Conservation (phyloP, 805 yeast species). For the Candida xyloterini region DNA sequence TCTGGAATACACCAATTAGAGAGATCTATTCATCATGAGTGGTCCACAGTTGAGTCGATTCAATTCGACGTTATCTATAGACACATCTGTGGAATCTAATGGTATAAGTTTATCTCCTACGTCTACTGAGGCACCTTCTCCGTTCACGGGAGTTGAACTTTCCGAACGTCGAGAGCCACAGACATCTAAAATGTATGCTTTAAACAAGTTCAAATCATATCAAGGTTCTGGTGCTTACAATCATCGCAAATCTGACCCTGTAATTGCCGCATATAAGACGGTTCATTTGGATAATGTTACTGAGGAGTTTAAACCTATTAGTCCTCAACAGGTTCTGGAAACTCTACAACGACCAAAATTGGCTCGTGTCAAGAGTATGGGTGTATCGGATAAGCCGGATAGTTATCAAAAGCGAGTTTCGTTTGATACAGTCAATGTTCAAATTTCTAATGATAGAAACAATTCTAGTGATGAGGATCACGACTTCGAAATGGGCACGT, state of each 20-base stretch:
- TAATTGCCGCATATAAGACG: conserved; percentile 23
- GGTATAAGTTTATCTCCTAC: conserved; percentile 12
- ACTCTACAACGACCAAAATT: conserved; percentile 1
- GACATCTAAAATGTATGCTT: conserved; percentile 11
- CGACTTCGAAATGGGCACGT: conserved; percentile 21
- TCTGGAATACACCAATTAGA: background rate
- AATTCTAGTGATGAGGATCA: conserved; percentile 19
- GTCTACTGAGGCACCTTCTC: conserved; percentile 9
- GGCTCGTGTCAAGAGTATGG: conserved; percentile 1
- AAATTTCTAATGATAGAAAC: conserved; percentile 27
- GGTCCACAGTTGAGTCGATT: background rate
- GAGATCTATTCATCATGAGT: background rate
- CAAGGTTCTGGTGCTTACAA: conserved; percentile 21
- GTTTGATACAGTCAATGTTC: conserved; percentile 51
- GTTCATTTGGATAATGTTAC: conserved; percentile 21
- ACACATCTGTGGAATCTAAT: conserved; percentile 3
- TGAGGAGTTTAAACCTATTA: conserved; percentile 22
- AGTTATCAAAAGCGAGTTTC: conserved; percentile 38
- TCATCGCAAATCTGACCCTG: conserved; percentile 1
- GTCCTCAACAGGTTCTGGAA: conserved; percentile 19
- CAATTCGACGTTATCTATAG: conserved; percentile 7
- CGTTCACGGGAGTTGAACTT: conserved; percentile 3
- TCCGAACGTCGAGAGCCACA: background rate
- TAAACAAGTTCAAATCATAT: conserved; percentile 26
- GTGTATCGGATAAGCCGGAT: background rate